These are phyloP conservation scores for Ilex paraguariensis DNA, from an alignment of 305 asterid species.

Conservation along the genomic window DNA sequence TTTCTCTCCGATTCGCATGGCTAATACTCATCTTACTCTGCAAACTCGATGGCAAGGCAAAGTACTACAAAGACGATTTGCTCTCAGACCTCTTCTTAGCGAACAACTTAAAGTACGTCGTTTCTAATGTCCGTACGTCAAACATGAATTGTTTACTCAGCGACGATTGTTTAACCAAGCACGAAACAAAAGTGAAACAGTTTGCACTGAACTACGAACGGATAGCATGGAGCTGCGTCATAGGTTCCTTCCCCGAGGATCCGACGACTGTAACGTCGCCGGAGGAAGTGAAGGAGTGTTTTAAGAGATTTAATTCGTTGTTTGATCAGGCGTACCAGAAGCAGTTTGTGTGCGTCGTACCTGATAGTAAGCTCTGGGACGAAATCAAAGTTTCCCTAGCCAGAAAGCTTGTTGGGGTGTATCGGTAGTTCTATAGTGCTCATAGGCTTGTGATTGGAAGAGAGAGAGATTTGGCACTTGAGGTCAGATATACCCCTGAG, in stretches of 20 bases:
- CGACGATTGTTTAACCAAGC: constrained; percentile 66
- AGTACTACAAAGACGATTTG: constrained; percentile 57
- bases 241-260: constrained; percentile 42
- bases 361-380: constrained; percentile 58
- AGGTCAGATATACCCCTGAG: constrained; percentile 65
- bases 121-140: constrained; percentile 52
- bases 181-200: constrained; percentile 51
- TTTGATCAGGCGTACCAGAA: constrained; percentile 69
- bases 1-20: constrained; percentile 59
- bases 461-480: constrained; percentile 32
- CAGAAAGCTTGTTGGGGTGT: constrained; percentile 36
- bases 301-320: constrained; percentile 50
- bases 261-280: constrained; percentile 26
- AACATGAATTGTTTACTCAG: constrained; percentile 65
- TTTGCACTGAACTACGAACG: constrained; percentile 53
- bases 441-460: constrained; percentile 22
- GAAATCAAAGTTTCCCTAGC: constrained; percentile 44
- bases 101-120: constrained; percentile 64
- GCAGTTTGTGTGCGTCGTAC: constrained; percentile 51
- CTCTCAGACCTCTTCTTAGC: constrained; percentile 67
- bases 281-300: constrained; percentile 40
- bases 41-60: constrained; percentile 62
- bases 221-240: constrained; percentile 76
- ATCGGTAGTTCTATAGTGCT: constrained; percentile 46
- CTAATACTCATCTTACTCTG: constrained; percentile 54